Evolutionary conservation across 768 basidiomycete species (phyloP), one percentile per base, ranked within the genome.

Genomic region (Naematelia encephala): DNA sequence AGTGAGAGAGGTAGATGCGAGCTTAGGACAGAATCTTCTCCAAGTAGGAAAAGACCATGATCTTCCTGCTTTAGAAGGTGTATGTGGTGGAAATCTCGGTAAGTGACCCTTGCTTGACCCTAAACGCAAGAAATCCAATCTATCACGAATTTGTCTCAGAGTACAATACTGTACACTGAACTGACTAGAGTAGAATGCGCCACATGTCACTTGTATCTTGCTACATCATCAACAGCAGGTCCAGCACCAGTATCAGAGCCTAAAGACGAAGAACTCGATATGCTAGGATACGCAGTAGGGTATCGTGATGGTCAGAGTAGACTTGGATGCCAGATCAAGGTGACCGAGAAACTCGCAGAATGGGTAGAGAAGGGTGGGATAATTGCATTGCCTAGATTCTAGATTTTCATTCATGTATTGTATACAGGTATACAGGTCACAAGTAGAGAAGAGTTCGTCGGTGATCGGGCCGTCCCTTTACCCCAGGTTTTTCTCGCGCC

Each of bases 81-180:
- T 69, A 3, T 76, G 75, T 44, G 75, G 75, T n/a, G 75, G 75
- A 3, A 66, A 70, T 53, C 52, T 72, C 4, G 72, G 72, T 73
- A 30, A 48, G 69, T 62, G 3, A 2, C 13, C 23, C 23, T 26
- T 39, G 25, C 26, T 50, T 23, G 21, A 3, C 39, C 26, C 28
- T 51, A 13, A 14, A 25, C 12, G 14, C 26, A 11, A n/a, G n/a
- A n/a, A n/a, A n/a, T 11, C 12, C 11, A 25, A 25, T 22, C 13
- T 23, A 8, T 51, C 23, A 14, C 11, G 14, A 13, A 26, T 23
- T 8, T 23, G 25, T 57, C 5, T 57, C 4, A 5, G 21, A 16
- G 25, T 50, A 19, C 28, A 11, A 51, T 4, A 10, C n/a, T 4
- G 16, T 13, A 27, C 11, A 13, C 3, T 14, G 11, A 10, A 52